Evolutionary conservation across 2,329 filamentous ascomycete species (phyloP).

Genomic region (Colletotrichum higginsianum): DNA sequence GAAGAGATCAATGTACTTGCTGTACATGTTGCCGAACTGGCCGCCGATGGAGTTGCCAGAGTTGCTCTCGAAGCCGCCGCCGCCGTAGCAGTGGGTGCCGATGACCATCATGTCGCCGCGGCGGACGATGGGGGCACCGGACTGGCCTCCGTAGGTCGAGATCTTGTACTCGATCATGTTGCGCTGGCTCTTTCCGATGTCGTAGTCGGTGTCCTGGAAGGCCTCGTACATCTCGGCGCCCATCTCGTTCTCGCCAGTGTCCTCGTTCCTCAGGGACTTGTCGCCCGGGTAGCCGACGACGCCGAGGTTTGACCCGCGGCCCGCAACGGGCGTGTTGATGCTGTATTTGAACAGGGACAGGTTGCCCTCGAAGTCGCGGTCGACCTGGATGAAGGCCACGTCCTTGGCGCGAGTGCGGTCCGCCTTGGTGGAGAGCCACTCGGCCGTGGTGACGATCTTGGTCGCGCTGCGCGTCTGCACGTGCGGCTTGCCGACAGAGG

Average conservation of each 20-base stretch:
- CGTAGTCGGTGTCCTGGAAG: constrained; percentile 45
- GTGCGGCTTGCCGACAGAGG: constrained; percentile 34
- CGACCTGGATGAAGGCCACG: constrained; percentile 48
- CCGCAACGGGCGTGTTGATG: constrained; percentile 6
- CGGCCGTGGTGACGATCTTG: constrained; percentile 44
- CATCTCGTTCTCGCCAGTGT: constrained; percentile 34
- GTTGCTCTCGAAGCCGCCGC: constrained; percentile 44
- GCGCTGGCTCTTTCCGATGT: constrained; percentile 43
- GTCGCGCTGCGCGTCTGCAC: constrained; percentile 31
- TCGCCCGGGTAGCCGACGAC: constrained; percentile 55
- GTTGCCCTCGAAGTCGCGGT: constrained; percentile 46
- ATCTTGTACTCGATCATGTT: constrained; percentile 52
- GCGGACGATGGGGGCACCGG: constrained; percentile 48
- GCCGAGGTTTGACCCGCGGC: constrained; percentile 43
- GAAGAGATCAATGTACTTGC: no score
- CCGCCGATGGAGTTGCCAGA: constrained; percentile 47
- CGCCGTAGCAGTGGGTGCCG: constrained; percentile 49
- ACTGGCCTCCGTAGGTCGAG: constrained; percentile 50
- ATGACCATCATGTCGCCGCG: constrained; percentile 43
- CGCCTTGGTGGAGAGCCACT: constrained; percentile 45
- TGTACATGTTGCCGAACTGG: constrained; percentile 40
- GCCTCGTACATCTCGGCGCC: constrained; percentile 55
- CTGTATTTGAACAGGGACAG: constrained; percentile 45
- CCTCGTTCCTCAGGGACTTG: constrained; percentile 36
- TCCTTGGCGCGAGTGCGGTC: constrained; percentile 34